Evolutionary conservation across 2,329 filamentous ascomycete species (phyloP).

Genomic region (Tolypocladium inflatum): DNA sequence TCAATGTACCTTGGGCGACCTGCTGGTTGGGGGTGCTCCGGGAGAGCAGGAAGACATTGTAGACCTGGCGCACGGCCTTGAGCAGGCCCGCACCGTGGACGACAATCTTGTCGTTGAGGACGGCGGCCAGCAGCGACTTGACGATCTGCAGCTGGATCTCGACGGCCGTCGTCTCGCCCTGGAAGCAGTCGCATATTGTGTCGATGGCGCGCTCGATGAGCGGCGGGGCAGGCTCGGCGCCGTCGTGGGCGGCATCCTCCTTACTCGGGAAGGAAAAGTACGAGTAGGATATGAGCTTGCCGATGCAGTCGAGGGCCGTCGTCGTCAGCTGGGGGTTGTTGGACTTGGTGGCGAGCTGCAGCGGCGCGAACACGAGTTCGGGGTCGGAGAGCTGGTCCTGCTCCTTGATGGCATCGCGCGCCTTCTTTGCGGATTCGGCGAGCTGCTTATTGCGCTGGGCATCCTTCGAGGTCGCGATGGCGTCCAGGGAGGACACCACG

Average conservation of each 20-base stretch:
- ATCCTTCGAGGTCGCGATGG: conserved; percentile 85
- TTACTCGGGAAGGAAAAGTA: conserved; percentile 75
- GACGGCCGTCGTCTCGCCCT: conserved; percentile 84
- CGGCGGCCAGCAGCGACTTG: conserved; percentile 89
- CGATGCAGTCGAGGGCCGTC: conserved; percentile 91
- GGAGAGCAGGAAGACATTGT: conserved; percentile 96
- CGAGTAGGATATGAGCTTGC: conserved; percentile 97
- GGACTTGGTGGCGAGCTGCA: conserved; percentile 83
- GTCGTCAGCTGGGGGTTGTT: conserved; percentile 79
- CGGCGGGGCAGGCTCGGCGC: conserved; percentile 42
- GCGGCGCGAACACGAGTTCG: conserved; percentile 81
- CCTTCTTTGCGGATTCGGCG: conserved; percentile 70
- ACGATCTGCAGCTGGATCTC: conserved; percentile 97
- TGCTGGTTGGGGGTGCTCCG: conserved; percentile 93
- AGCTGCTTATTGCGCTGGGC: conserved; percentile 79
- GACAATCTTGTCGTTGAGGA: conserved; percentile 97
- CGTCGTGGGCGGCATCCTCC: conserved; percentile 31
- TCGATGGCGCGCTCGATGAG: conserved; percentile 97
- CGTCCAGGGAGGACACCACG: conserved; percentile 85
- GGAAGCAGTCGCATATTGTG: conserved; percentile 98
- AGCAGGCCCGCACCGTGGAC: conserved; percentile 92
- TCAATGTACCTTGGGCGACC: conserved; percentile 91
- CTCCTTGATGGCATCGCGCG: conserved; percentile 77
- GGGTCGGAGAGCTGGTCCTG: conserved; percentile 79
- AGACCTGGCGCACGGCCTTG: conserved; percentile 94